These are phyloP conservation scores for Xylariales sp. DNA, from an alignment of 2,329 filamentous ascomycete species.

Conservation along the genomic window DNA sequence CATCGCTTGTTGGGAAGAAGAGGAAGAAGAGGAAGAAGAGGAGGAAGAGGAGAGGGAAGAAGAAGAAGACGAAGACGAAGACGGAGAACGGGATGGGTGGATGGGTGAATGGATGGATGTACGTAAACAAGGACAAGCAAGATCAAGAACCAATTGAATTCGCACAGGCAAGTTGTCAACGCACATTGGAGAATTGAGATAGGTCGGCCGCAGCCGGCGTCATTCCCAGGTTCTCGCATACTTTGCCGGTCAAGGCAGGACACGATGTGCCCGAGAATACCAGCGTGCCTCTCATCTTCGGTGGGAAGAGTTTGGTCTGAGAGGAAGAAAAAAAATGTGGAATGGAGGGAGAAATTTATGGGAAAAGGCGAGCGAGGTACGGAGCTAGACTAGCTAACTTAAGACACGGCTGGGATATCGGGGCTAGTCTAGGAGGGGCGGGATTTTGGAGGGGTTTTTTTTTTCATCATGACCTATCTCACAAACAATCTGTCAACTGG, in stretches of 20 bases:
- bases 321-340: constrained; percentile 41
- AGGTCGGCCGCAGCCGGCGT: constrained; percentile 72
- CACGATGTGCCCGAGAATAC: constrained; percentile 77
- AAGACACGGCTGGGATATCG: not conserved
- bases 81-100: too few species aligned
- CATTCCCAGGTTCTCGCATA: constrained; percentile 77
- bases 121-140: constrained; percentile 5
- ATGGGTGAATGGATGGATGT: too few species aligned
- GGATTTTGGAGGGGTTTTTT: too few species aligned
- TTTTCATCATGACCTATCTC: too few species aligned
- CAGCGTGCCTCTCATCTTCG: constrained; percentile 71
- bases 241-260: constrained; percentile 71
- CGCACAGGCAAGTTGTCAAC: constrained; percentile 46
- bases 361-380: constrained; percentile 8
- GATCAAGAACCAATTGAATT: constrained; percentile 19
- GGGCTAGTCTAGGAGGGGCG: too few species aligned
- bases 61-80: too few species aligned
- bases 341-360: constrained; percentile 41
- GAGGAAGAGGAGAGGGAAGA: not conserved
- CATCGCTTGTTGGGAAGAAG: constrained; percentile 20
- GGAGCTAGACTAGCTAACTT: not conserved
- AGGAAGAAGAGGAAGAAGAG: not conserved
- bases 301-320: constrained; percentile 42
- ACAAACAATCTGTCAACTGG: not conserved
- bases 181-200: constrained; percentile 77